These are phyloP conservation scores for Amanita rubescens DNA, from an alignment of 768 basidiomycete species.

Conservation along the genomic window DNA sequence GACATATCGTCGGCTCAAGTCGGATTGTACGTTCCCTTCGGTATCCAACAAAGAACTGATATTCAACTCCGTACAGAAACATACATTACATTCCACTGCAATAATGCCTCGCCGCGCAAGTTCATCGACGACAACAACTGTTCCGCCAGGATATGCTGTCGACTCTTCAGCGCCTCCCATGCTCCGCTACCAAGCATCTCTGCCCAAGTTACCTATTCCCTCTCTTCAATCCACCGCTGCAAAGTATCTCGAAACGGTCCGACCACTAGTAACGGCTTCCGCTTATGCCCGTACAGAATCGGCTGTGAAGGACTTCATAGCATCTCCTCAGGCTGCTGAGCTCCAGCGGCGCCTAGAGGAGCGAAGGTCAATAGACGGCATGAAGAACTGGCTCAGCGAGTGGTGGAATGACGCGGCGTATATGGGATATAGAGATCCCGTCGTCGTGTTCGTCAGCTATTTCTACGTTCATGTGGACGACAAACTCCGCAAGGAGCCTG, in stretches of 20 bases:
- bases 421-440: slow-evolving; percentile 83
- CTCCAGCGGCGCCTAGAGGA: slow-evolving; percentile 75
- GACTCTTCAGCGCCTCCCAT: slow-evolving; percentile 58
- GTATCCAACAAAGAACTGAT: no score
- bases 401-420: slow-evolving; percentile 98
- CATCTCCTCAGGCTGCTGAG: slow-evolving; percentile 57
- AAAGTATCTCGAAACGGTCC: slow-evolving; percentile 85
- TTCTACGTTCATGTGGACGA: slow-evolving; percentile 87
- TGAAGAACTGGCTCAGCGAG: slow-evolving; percentile 83
- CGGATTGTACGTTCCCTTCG: neutral
- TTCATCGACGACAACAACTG: neutral
- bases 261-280: slow-evolving; percentile 63
- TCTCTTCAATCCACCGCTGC: slow-evolving; percentile 71
- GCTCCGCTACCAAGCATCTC: slow-evolving; percentile 65
- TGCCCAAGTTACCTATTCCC: slow-evolving; percentile 80
- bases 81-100: slow-evolving; percentile 2
- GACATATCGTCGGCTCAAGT: neutral
- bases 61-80: neutral
- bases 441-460: slow-evolving; percentile 91
- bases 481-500: slow-evolving; percentile 41
- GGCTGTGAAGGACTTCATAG: slow-evolving; percentile 60
- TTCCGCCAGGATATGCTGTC: slow-evolving; percentile 27
- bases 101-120: neutral
- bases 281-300: slow-evolving; percentile 53
- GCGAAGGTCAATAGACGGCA: slow-evolving; percentile 53